phyloP scores from a whole-genome alignment of 257 asterid genomes.

The Anisodus acutangulus region DNA sequence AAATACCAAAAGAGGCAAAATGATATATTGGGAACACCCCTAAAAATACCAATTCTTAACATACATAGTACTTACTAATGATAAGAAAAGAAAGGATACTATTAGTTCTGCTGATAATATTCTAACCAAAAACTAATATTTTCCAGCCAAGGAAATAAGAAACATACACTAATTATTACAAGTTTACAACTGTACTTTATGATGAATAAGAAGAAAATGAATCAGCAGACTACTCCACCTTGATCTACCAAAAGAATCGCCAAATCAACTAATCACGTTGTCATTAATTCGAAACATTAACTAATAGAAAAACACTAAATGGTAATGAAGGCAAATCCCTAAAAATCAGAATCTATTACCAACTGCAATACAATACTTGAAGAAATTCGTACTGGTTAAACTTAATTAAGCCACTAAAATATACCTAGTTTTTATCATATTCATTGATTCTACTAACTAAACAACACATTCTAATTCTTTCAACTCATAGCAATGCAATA shows the following conservation, averaged over 20 bases:
- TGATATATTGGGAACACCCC: not conserved
- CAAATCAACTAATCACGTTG: not conserved
- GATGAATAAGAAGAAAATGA: no score
- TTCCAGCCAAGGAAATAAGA: no score
- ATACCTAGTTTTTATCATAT: not conserved
- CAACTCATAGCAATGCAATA: not conserved
- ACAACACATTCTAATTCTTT: not conserved
- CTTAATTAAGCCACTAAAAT: not conserved
- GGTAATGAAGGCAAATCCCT: conserved; percentile 5
- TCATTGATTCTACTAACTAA: not conserved
- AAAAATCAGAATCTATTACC: not conserved
- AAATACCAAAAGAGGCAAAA: not conserved
- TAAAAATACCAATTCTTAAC: not conserved
- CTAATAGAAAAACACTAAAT: not conserved
- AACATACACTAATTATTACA: no score
- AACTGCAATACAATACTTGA: not conserved
- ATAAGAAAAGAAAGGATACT: no score
- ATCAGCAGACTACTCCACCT: not conserved
- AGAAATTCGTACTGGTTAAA: not conserved
- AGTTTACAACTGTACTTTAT: not conserved
- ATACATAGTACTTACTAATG: no score
- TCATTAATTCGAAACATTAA: not conserved
- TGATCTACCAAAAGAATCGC: conserved; percentile 10
- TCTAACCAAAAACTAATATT: no score
- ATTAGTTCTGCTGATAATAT: no score